Conservation (phyloP, 2,329 filamentous ascomycete species). For the Cladosporium sp. region DNA sequence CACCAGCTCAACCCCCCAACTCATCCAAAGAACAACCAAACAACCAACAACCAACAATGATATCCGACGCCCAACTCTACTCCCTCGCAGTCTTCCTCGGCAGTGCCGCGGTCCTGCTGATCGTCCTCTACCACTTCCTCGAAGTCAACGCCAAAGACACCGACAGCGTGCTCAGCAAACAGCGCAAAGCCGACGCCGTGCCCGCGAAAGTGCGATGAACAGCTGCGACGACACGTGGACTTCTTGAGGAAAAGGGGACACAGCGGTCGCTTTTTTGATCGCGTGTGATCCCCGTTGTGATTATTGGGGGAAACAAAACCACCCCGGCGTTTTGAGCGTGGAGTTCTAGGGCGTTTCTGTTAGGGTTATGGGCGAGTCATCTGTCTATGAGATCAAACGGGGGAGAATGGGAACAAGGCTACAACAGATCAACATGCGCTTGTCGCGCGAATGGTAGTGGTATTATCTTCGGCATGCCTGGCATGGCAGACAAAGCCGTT, state of each 20-base stretch:
- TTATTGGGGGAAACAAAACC: background rate
- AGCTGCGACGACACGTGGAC: background rate
- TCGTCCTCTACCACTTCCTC: slow-evolving; percentile 92
- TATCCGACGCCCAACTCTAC: slow-evolving; percentile 89
- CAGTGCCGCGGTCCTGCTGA: slow-evolving; percentile 81
- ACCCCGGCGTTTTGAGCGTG: slow-evolving; percentile 11
- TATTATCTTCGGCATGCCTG: too few relatives aligned
- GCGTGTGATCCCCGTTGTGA: background rate
- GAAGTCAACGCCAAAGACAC: slow-evolving; percentile 78
- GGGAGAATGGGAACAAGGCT: too few relatives aligned
- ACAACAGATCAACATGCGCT: too few relatives aligned
- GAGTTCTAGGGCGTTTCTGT: background rate
- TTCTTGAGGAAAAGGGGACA: too few relatives aligned
- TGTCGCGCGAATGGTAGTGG: too few relatives aligned
- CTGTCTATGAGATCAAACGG: too few relatives aligned
- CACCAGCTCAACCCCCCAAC: background rate
- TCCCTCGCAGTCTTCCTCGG: slow-evolving; percentile 89
- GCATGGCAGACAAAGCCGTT: too few relatives aligned
- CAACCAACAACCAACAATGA: slow-evolving; percentile 59
- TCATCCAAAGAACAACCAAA: background rate
- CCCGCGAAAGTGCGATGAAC: slow-evolving; percentile 24
- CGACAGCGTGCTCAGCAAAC: slow-evolving; percentile 19
- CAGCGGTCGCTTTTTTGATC: too few relatives aligned
- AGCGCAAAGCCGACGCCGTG: slow-evolving; percentile 30
- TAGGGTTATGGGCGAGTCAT: too few relatives aligned